Evolutionary conservation across 495 filamentous ascomycete genomes (phyloP).

Genomic region (Corynascus novoguineensis): DNA sequence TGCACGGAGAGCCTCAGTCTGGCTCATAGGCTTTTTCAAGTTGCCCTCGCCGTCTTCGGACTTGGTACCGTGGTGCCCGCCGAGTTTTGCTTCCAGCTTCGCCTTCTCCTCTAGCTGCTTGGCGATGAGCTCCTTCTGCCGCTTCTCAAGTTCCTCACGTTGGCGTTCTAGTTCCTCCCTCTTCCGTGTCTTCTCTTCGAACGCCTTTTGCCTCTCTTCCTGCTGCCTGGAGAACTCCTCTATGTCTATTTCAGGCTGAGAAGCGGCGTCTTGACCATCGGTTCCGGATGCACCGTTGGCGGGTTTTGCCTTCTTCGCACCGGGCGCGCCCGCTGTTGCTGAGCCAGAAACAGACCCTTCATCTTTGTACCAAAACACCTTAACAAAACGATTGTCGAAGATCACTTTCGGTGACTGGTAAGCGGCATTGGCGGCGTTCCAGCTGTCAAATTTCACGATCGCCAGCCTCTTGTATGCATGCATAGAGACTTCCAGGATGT

Average conservation of each 20-base stretch:
- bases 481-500: constrained; percentile 65
- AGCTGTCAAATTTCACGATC: constrained; percentile 71
- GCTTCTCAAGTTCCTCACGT: constrained; percentile 65
- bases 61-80: constrained; percentile 44
- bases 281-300: constrained; percentile 14
- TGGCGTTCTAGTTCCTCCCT: constrained; percentile 68
- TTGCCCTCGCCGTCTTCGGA: constrained; percentile 21
- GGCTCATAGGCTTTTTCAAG: constrained; percentile 26
- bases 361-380: constrained; percentile 89
- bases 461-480: constrained; percentile 73
- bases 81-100: constrained; percentile 50
- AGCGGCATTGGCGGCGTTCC: constrained; percentile 68
- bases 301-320: constrained; percentile 18
- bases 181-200: constrained; percentile 72
- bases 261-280: constrained; percentile 21
- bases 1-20: constrained; percentile 58
- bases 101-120: constrained; percentile 71
- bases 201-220: constrained; percentile 67
- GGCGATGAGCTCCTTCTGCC: constrained; percentile 67
- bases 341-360: constrained; percentile 33
- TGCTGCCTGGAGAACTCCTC: constrained; percentile 74
- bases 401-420: constrained; percentile 90
- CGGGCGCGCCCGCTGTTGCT: constrained; percentile 21
- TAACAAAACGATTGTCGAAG: constrained; percentile 96
- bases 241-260: constrained; percentile 57